phyloP scores from a whole-genome alignment of 2,329 filamentous ascomycete species.

The Cladosporium sp. region DNA sequence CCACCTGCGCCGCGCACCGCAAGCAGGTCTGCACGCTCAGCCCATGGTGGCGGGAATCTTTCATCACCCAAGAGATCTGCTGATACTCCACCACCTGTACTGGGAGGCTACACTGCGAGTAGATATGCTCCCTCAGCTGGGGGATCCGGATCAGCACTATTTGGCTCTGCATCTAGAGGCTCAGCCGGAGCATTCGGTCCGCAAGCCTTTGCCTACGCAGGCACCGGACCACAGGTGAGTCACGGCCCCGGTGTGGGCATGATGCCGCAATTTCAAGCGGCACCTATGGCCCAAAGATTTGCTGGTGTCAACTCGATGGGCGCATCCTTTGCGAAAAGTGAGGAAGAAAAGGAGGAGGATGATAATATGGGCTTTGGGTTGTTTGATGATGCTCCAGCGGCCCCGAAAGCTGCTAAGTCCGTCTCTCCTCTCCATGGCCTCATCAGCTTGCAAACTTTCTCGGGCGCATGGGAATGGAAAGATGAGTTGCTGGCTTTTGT shows the following conservation, averaged over 20 bases:
- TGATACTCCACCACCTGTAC: background rate
- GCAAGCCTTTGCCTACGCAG: background rate
- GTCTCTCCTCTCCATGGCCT: background rate
- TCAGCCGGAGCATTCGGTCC: background rate
- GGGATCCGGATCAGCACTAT: background rate
- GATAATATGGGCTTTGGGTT: conserved; percentile 29
- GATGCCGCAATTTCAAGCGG: background rate
- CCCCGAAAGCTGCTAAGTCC: background rate
- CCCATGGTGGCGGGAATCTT: background rate
- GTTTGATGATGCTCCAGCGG: conserved; percentile 19
- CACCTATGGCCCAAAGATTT: background rate
- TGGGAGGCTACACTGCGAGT: background rate
- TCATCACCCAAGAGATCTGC: too few species aligned
- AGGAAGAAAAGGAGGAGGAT: conserved; percentile 22
- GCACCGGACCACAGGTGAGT: background rate
- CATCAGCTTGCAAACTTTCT: conserved; percentile 44
- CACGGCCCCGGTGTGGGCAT: background rate
- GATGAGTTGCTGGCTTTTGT: conserved; percentile 31
- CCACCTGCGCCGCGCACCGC: background rate
- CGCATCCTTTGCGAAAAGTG: background rate
- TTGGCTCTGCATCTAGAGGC: background rate
- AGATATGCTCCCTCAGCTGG: background rate
- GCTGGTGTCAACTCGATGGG: background rate
- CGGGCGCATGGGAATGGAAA: conserved; percentile 55
- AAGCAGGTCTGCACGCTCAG: background rate